Conservation (phyloP, 352 stramenopile genomes). For the Globisporangium radiosum region DNA sequence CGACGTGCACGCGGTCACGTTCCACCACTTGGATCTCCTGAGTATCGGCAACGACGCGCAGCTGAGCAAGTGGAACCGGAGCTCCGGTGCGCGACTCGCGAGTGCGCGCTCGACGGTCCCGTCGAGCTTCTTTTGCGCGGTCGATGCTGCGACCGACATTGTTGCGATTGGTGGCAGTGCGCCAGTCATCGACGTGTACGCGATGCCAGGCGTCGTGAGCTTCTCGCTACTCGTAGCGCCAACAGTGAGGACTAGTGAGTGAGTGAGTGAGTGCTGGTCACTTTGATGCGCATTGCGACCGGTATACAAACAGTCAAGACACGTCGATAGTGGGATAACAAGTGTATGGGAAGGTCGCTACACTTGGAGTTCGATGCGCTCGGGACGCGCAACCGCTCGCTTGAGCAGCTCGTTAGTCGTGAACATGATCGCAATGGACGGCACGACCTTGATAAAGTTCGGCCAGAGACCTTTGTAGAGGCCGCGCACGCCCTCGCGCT, state of each 20-base stretch:
- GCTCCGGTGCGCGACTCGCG: slow-evolving; percentile 50
- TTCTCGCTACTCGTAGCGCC: slow-evolving; percentile 52
- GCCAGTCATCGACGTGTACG: slow-evolving; percentile 64
- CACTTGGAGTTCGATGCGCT: slow-evolving; percentile 2
- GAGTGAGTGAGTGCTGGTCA: too few species aligned
- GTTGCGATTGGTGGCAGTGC: slow-evolving; percentile 59
- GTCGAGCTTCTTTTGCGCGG: slow-evolving; percentile 64
- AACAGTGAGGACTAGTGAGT: not conserved
- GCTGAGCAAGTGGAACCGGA: slow-evolving; percentile 74
- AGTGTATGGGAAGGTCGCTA: too few species aligned
- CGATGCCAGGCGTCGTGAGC: slow-evolving; percentile 77
- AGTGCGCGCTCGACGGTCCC: slow-evolving; percentile 42
- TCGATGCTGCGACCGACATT: slow-evolving; percentile 50
- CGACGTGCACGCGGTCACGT: slow-evolving; percentile 66
- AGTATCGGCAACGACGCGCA: slow-evolving; percentile 63
- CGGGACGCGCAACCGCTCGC: slow-evolving; percentile 13
- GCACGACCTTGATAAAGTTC: slow-evolving; percentile 77
- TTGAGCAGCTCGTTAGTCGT: slow-evolving; percentile 74
- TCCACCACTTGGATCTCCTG: slow-evolving; percentile 66
- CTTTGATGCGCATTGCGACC: too few species aligned
- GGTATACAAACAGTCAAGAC: too few species aligned
- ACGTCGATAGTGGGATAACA: too few species aligned
- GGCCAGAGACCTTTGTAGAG: slow-evolving; percentile 64
- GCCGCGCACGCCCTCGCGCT: slow-evolving; percentile 40
- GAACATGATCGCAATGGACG: slow-evolving; percentile 79